Percentiles rank a stretch among this genome's conserved stretches.
phyloP scores from a whole-genome alignment of 2,329 filamentous ascomycete genomes.

The Arthrocladium fulminans region DNA sequence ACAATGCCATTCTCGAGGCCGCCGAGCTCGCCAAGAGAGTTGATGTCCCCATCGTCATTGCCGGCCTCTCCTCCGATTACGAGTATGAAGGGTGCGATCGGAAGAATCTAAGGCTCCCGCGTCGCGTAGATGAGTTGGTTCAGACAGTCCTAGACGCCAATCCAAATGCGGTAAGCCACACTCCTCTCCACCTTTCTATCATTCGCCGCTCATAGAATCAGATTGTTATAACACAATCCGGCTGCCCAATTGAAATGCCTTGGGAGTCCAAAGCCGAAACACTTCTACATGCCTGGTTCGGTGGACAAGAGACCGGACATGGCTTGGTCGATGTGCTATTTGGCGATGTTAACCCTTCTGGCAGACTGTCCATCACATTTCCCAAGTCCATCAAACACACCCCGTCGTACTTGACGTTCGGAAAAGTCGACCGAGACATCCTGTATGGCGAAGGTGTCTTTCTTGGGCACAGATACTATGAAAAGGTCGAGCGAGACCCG shows the following conservation, averaged over 20 bases:
- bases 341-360: conserved; percentile 62
- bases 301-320: conserved; percentile 73
- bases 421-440: conserved; percentile 59
- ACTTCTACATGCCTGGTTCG: conserved; percentile 71
- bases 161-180: conserved; percentile 43
- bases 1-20: too few species aligned
- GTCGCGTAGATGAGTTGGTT: too few species aligned
- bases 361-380: conserved; percentile 65
- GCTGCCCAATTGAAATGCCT: conserved; percentile 53
- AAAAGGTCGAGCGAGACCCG: conserved; percentile 52
- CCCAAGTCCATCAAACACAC: conserved; percentile 59
- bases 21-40: too few species aligned
- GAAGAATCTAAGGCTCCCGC: too few species aligned
- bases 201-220: conserved; percentile 59
- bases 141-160: conserved; percentile 23
- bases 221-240: conserved; percentile 65
- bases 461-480: conserved; percentile 71
- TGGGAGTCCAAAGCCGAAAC: conserved; percentile 40
- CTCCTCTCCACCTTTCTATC: conserved; percentile 53
- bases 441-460: conserved; percentile 74
- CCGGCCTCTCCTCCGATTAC: too few species aligned
- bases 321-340: conserved; percentile 69
- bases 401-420: conserved; percentile 65
- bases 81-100: too few species aligned
- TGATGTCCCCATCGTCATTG: too few species aligned